Conservation (phyloP, 2,329 filamentous ascomycete species). For the Keithomyces neogunnii region DNA sequence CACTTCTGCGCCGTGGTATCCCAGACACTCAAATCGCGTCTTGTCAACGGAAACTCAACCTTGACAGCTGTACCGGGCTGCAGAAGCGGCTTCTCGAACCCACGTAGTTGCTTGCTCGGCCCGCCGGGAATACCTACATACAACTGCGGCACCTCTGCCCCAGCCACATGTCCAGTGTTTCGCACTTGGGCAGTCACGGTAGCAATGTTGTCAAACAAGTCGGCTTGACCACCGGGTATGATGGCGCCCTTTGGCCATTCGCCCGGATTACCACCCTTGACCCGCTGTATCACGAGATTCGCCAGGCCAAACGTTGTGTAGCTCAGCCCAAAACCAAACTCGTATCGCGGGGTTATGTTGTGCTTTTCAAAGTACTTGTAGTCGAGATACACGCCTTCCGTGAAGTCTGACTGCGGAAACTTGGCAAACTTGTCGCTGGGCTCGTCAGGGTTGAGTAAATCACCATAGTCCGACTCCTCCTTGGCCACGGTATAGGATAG, state of each 20-base stretch:
- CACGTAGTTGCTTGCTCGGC: slow-evolving; percentile 53
- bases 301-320: slow-evolving; percentile 46
- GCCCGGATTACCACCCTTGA: slow-evolving; percentile 13
- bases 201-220: slow-evolving; percentile 39
- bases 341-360: slow-evolving; percentile 40
- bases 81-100: slow-evolving; percentile 54
- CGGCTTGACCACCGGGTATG: slow-evolving; percentile 33
- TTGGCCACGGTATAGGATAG: slow-evolving; percentile 54
- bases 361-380: slow-evolving; percentile 45
- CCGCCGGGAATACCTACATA: slow-evolving; percentile 37
- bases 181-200: slow-evolving; percentile 27
- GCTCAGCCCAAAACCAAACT: slow-evolving; percentile 48
- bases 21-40: slow-evolving; percentile 61
- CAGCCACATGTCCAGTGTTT: slow-evolving; percentile 33
- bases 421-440: slow-evolving; percentile 42
- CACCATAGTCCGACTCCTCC: slow-evolving; percentile 46
- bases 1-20: slow-evolving; percentile 53
- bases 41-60: slow-evolving; percentile 44
- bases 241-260: slow-evolving; percentile 31
- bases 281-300: slow-evolving; percentile 27
- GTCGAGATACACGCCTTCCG: slow-evolving; percentile 43
- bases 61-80: slow-evolving; percentile 33
- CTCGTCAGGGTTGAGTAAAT: slow-evolving; percentile 28
- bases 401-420: slow-evolving; percentile 43
- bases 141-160: slow-evolving; percentile 40